phyloP scores from a whole-genome alignment of 2,329 filamentous ascomycete genomes.

The Apiospora hydei region DNA sequence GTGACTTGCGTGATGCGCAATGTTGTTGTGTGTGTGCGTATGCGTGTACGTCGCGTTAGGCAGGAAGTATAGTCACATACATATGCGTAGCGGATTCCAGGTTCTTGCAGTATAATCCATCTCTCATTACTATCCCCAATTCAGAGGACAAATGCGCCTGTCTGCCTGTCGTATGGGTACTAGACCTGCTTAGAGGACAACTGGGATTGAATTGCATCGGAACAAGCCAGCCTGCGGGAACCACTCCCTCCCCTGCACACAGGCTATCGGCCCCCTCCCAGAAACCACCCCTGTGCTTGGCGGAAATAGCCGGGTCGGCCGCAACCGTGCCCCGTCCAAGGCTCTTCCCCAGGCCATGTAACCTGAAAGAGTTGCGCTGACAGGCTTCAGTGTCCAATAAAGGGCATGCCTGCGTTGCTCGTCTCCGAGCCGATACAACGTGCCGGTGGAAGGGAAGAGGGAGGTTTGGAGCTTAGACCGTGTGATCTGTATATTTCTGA shows the following conservation, averaged over 20 bases:
- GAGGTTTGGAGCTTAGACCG: background rate
- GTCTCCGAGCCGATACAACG: conserved; percentile 3
- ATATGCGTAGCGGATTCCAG: background rate
- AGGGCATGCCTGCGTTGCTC: background rate
- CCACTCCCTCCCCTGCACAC: background rate
- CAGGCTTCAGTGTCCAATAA: background rate
- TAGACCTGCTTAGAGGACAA: background rate
- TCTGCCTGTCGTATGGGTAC: background rate
- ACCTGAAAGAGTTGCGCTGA: background rate
- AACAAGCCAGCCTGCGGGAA: conserved; percentile 4
- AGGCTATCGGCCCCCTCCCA: background rate
- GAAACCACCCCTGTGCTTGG: background rate
- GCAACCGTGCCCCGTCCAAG: conserved; percentile 9
- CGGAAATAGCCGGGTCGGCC: conserved; percentile 12
- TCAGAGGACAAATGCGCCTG: background rate
- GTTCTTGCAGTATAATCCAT: background rate
- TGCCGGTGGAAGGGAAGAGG: background rate
- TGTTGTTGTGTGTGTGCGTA: no score
- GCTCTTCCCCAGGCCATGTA: background rate
- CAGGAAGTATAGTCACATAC: background rate
- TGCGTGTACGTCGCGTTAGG: background rate
- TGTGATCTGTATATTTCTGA: conserved; percentile 13
- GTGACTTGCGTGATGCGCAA: background rate
- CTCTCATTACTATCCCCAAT: background rate
- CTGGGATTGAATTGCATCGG: background rate